Percentiles rank a stretch among this genome's conserved stretches.
These are phyloP conservation scores for Spathaspora sp. DNA, from an alignment of 1,139 yeast species.

Conservation along the genomic window DNA sequence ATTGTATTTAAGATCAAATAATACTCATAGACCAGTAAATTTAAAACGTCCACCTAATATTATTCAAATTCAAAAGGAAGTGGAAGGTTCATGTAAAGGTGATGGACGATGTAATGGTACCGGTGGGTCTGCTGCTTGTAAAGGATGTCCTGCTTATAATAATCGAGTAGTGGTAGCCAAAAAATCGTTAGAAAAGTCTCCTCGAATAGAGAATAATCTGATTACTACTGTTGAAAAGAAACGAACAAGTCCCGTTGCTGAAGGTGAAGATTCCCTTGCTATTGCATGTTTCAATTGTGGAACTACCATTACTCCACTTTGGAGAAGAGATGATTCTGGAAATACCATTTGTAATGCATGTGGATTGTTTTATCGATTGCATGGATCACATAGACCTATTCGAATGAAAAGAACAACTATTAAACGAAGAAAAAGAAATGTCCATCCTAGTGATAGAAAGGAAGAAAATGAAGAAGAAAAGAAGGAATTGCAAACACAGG, in stretches of 20 bases:
- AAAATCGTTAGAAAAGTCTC: constrained; percentile 15
- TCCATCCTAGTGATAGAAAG: constrained; percentile 14
- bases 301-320: constrained; percentile 81
- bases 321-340: constrained; percentile 83
- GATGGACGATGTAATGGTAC: constrained; percentile 87
- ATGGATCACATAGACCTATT: constrained; percentile 77
- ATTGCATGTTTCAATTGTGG: constrained; percentile 82
- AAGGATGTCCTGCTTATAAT: constrained; percentile 81
- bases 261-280: constrained; percentile 46
- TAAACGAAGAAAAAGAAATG: constrained; percentile 65
- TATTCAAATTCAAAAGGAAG: constrained; percentile 40
- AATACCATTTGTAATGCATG: constrained; percentile 88
- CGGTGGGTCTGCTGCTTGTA: constrained; percentile 78
- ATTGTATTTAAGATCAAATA: constrained; percentile 53
- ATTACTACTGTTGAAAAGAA: background rate
- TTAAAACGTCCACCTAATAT: constrained; percentile 68
- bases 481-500: background rate
- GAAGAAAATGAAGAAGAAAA: constrained; percentile 12
- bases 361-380: constrained; percentile 76
- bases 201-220: background rate
- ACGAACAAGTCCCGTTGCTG: constrained; percentile 2
- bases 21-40: constrained; percentile 56
- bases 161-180: constrained; percentile 54
- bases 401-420: constrained; percentile 72
- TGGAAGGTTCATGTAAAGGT: constrained; percentile 73